Base-by-base conservation (phyloP, 2,329 filamentous ascomycete species). In the Scolecobasidium constrictum region DNA sequence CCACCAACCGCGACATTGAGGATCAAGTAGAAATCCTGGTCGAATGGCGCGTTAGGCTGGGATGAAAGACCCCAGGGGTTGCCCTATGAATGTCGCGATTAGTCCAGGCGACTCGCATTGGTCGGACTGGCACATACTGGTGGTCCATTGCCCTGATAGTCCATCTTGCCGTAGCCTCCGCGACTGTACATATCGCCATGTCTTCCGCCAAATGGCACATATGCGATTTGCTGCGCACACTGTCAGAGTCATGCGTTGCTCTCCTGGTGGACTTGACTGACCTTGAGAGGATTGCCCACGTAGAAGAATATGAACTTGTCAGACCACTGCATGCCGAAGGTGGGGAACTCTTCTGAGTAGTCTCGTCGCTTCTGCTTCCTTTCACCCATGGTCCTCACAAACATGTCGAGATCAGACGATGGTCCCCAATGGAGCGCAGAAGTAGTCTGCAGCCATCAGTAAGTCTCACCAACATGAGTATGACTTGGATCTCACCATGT, bases 181-280 rank as follows among this genome's bases (percentile, higher is more conserved):
- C 7, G 19, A 46, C 44, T 6, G 54, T 56, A 52, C 66, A 69
- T 69, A 63, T 64, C 20, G 49, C 43, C 42, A 52, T 53, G 5
- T 56, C 42, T n/a, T 48, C 49, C 6, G 59, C 57, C 48, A 64
- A 64, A 43, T 60, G 47, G 22, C 59, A 60, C 42, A 55, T 55
- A n/a, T 56, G 42, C 59, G 59, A 64, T 49, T 63, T 59, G 43
- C 66, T n/a, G n/a, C n/a, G n/a, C n/a, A n/a, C n/a, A n/a, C n/a
- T n/a, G n/a, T n/a, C n/a, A n/a, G n/a, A n/a, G n/a, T n/a, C n/a
- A n/a, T n/a, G n/a, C n/a, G 54, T 87, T 86, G 60, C 61, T 83
- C 51, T 75, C 80, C 67, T 87, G 93, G 47, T 86, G 71, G n/a
- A n/a, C n/a, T n/a, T n/a, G n/a, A 40, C 90, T 83, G 58, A 90